A percentile compares a stretch with the other conserved stretches of the same genome.
Evolutionary conservation across 2,329 filamentous ascomycete genomes (phyloP).

Genomic region (Neonectria sp.): DNA sequence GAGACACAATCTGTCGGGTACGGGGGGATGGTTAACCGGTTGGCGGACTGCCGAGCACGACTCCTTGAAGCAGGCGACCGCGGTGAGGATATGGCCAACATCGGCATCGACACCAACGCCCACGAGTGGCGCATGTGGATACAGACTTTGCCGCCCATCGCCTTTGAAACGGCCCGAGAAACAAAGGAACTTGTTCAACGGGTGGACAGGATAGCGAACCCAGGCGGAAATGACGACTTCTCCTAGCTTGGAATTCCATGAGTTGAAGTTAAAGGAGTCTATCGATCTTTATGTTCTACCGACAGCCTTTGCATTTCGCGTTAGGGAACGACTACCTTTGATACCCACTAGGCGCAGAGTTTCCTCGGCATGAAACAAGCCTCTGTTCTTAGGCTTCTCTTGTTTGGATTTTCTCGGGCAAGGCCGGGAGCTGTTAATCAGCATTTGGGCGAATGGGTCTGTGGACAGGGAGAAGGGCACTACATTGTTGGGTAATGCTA

Average conservation of each 20-base stretch:
- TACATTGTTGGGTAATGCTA: conserved; percentile 44
- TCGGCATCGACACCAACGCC: conserved; percentile 63
- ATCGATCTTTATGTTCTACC: not conserved
- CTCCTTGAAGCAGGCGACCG: conserved; percentile 75
- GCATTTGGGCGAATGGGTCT: conserved; percentile 31
- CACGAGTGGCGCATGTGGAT: conserved; percentile 75
- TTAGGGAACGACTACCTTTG: conserved; percentile 8
- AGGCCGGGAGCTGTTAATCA: conserved; percentile 16
- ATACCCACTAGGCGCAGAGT: conserved; percentile 20
- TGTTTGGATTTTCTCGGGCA: conserved; percentile 23
- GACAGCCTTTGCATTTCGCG: not conserved
- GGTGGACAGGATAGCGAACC: conserved; percentile 56
- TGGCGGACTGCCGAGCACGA: conserved; percentile 75
- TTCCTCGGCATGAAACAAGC: conserved; percentile 10
- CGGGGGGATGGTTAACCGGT: conserved; percentile 66
- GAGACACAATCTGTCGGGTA: conserved; percentile 74
- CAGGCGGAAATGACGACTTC: conserved; percentile 61
- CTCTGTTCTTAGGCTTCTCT: conserved; percentile 11
- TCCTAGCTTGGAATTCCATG: conserved; percentile 52
- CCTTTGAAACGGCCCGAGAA: conserved; percentile 88
- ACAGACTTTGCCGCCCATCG: conserved; percentile 83
- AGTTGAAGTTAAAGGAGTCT: not conserved
- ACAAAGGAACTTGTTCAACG: conserved; percentile 78
- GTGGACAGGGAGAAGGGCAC: conserved; percentile 29
- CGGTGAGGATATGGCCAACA: conserved; percentile 70